Evolutionary conservation across 352 stramenopile genomes (phyloP), one percentile per base, ranked within the genome.

Genomic region (Globisporangium radiosum): DNA sequence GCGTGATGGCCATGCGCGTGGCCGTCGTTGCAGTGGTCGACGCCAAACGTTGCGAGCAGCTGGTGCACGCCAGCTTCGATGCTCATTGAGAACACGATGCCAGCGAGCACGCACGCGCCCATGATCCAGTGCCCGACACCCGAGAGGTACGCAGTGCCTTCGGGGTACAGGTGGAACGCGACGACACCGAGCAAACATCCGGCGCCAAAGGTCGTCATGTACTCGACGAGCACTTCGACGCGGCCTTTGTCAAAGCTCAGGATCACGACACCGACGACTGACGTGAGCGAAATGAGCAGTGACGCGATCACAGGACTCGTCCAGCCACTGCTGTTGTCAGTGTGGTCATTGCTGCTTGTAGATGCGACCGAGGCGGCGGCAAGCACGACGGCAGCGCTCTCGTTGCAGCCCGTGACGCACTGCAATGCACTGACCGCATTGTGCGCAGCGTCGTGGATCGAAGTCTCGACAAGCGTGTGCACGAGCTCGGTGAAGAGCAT

Each of bases 91-190:
- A 73, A 52, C 4, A 58, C 58, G 48, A 76, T 66, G 19, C 69
- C 69, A 2, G 56, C 50, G 7, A 76, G 59, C 6, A 76, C 69
- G 19, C 58, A 73, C 3, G 57, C 56, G 13, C 69, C 69, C 45
- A 63, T 64, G 54, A 76, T 55, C 69, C 69, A 76, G 36, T 73
- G 63, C 13, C 60, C 63, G n/a, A 65, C 9, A 52, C 69, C 66
- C 0, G 36, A 56, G 10, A 75, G 13, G 56, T 78, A 73, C 52
- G 57, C 59, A 7, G 65, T 61, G 5, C 68, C 65, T 63, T 78
- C 71, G 5, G 62, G 68, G 36, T 71, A 73, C 51, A 78, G 52
- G 57, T 75, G 71, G 49, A 78, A 78, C 11, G 71, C 65, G 5
- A 72, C 65, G 55, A 78, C 71, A 13, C 64, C 71, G 9, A 78